A percentile compares a stretch with the other conserved stretches of the same genome.
These are phyloP conservation scores for Chlamydomonas sp. DNA, from an alignment of 139 green algal genomes.

Conservation along the genomic window DNA sequence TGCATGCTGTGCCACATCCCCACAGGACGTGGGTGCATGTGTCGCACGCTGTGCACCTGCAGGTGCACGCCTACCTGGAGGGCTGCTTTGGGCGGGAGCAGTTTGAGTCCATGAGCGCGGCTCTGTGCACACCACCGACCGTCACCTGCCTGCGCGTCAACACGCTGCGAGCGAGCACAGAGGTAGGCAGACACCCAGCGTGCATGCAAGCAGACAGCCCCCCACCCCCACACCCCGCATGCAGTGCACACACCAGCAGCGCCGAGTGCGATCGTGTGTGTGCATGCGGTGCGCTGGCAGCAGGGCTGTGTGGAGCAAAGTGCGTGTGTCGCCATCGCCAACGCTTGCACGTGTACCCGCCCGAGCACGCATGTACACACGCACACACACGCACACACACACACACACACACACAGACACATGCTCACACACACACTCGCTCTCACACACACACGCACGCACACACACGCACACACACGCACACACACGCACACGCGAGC, in stretches of 20 bases:
- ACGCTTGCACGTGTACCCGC: no score
- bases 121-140: constrained; percentile 46
- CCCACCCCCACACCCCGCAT: no score
- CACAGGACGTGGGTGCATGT: no score
- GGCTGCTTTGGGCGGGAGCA: constrained; percentile 36
- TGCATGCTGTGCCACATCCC: background rate
- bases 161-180: constrained; percentile 34
- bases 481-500: constrained; percentile 1
- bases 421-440: no score
- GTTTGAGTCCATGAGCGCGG: constrained; percentile 31
- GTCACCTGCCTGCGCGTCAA: constrained; percentile 68
- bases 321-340: no score
- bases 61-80: constrained; percentile 51
- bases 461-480: no score
- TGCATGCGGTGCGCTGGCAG: background rate
- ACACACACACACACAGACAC: no score
- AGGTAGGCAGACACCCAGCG: no score
- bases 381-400: no score
- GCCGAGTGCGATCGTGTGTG: background rate
- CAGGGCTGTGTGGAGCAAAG: background rate
- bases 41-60: no score
- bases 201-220: background rate
- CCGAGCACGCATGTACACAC: no score
- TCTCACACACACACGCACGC: no score
- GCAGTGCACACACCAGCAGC: background rate